Conservation (phyloP, 2,329 filamentous ascomycete genomes). For the Elsinoe fawcettii region DNA sequence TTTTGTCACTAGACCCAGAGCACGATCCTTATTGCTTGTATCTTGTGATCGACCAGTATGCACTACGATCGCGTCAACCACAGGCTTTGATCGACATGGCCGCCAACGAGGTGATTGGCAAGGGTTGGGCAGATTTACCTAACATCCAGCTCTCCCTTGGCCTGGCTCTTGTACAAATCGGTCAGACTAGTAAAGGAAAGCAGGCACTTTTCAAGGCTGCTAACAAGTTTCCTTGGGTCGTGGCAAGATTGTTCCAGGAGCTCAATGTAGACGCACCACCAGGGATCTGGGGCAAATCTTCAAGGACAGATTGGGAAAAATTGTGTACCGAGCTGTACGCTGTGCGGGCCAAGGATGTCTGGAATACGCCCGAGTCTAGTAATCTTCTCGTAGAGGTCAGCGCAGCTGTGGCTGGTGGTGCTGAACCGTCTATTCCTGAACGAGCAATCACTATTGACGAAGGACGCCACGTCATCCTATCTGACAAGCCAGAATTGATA, state of each 20-base stretch:
- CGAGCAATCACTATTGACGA: conserved; percentile 45
- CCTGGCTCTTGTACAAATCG: conserved; percentile 66
- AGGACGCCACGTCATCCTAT: conserved; percentile 70
- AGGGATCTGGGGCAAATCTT: conserved; percentile 71
- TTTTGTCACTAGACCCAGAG: conserved; percentile 64
- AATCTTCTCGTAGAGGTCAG: conserved; percentile 63
- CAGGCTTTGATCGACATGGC: conserved; percentile 67
- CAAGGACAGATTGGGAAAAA: conserved; percentile 56
- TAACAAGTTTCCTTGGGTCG: conserved; percentile 72
- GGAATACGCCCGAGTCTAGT: conserved; percentile 69
- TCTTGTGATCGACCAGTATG: conserved; percentile 74
- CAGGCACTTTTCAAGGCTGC: conserved; percentile 61
- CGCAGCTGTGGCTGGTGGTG: conserved; percentile 40
- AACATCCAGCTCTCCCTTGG: conserved; percentile 71
- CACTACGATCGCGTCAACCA: conserved; percentile 70
- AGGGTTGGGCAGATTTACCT: conserved; percentile 48
- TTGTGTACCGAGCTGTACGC: conserved; percentile 72
- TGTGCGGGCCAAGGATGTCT: conserved; percentile 68
- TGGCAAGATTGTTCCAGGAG: conserved; percentile 69
- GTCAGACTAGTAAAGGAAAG: conserved; percentile 58
- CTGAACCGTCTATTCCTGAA: conserved; percentile 38
- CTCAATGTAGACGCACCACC: conserved; percentile 70
- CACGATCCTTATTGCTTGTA: conserved; percentile 76
- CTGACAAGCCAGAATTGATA: conserved; percentile 65
- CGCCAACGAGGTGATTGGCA: conserved; percentile 42